Base-by-base conservation (phyloP, 2,329 filamentous ascomycete genomes). In the Penicillium sp. region DNA sequence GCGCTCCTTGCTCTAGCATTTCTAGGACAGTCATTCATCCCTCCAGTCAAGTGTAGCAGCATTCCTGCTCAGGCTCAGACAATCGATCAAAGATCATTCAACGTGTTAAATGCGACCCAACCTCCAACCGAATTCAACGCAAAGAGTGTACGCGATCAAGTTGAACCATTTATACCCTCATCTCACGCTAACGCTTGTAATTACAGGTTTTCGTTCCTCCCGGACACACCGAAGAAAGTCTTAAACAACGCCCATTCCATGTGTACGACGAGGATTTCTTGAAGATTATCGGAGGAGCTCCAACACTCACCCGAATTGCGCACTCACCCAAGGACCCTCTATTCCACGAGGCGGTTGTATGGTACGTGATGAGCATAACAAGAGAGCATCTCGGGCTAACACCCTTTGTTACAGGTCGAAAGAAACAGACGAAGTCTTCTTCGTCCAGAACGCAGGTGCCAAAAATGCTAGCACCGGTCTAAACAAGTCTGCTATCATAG, bases 391-490 rank as follows among this genome's bases (percentile, higher is more conserved):
- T 18, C 3, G 32, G 15, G 18, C 32, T 33, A 9, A 33, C 3
- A 18, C 15, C 25, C 6, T 9, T 6, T 18, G 15, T 18, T 18
- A 9, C 32, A 33, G 32, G 32, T 44, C 44, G 2, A 55, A 50
- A 27, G 33, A 42, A 28, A 58, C 52, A 5, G 54, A 58, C 8
- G 56, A 58, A 24, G 46, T 58, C 1, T 58, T 58, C 28, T 58
- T 58, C 4, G 56, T 55, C 12, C 56, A 58, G 20, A 58, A 58
- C 46, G 56, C 56, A 24, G 56, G 56, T 1, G 41, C 44, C 9
- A 35, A 46, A 42, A 42, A 38, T 23, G 47, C 32, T 9, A 33
- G 32, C n/a, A 33, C 32, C 15, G 32, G 32, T 33, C n/a, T 33
- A 8, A 18, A 33, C 6, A 33, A 18, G 32, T 33, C 32, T n/a